Percentiles rank a stretch among this genome's conserved stretches.
Conservation (phyloP, 192 early-diverging fungal genomes). For the Glomus cerebriforme region DNA sequence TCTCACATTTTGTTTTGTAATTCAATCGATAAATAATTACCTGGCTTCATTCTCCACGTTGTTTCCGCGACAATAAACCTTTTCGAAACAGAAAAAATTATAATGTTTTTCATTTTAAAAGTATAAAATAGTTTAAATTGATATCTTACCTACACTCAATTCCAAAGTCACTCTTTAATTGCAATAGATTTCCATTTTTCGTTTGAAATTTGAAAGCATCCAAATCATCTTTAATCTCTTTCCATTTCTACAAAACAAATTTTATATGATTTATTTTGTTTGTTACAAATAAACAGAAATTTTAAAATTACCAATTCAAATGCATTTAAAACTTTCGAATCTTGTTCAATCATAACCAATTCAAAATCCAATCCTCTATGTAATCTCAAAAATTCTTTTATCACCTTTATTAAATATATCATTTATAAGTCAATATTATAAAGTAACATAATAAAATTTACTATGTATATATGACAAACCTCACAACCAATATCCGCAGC, state of each 20-base stretch:
- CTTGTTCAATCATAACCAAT: neutral
- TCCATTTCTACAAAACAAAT: neutral
- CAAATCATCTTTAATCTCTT: neutral
- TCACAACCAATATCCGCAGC: slow-evolving; percentile 4
- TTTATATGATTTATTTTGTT: neutral
- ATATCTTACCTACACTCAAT: neutral
- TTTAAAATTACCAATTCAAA: neutral
- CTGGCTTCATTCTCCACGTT: slow-evolving; percentile 20
- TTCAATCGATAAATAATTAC: neutral
- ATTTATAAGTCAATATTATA: neutral
- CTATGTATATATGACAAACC: neutral
- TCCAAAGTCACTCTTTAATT: neutral
- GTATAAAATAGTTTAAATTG: neutral
- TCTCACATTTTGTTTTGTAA: neutral
- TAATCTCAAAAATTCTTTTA: slow-evolving; percentile 13
- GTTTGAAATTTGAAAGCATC: neutral
- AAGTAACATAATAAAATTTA: neutral
- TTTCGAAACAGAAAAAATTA: neutral
- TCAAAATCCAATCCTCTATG: slow-evolving; percentile 4
- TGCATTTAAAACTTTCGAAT: neutral
- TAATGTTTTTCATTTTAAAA: neutral
- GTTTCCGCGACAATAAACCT: slow-evolving; percentile 14
- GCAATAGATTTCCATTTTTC: neutral
- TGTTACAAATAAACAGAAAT: neutral
- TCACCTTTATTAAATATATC: neutral